Evolutionary conservation across 352 stramenopile species (phyloP).

Genomic region (Pythium biforme): DNA sequence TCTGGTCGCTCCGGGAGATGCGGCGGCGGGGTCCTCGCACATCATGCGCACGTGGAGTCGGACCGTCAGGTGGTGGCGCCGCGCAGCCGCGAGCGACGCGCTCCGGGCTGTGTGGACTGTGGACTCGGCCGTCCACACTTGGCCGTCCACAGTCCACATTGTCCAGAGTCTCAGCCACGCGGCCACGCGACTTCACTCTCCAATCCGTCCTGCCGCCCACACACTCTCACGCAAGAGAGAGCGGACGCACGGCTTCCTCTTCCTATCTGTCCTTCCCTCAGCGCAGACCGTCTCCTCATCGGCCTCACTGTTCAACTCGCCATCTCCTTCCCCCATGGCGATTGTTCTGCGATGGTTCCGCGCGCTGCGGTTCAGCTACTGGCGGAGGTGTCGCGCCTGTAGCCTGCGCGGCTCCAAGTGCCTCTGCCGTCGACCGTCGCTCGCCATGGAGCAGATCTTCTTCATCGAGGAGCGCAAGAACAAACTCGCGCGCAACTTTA

Average conservation of each 20-base stretch:
- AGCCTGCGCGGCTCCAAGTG: constrained; percentile 63
- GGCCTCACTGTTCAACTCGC: not conserved
- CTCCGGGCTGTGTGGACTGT: not conserved
- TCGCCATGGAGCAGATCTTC: constrained; percentile 79
- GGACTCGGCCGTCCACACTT: not conserved
- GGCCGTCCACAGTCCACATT: not conserved
- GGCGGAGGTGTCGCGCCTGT: constrained; percentile 65
- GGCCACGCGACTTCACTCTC: not conserved
- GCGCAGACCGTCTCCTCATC: no score
- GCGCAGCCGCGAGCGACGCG: constrained; percentile 22
- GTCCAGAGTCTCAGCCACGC: not conserved
- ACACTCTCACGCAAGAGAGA: not conserved
- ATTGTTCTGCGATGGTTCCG: constrained; percentile 56
- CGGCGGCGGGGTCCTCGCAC: not conserved
- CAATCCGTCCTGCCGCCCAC: not conserved
- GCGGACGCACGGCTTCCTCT: not conserved
- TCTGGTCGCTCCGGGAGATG: constrained; percentile 9
- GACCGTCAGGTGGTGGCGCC: constrained; percentile 13
- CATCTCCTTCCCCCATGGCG: constrained; percentile 34
- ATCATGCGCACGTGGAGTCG: constrained; percentile 17
- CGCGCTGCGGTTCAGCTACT: constrained; percentile 65
- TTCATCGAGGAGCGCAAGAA: constrained; percentile 84
- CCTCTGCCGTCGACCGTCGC: constrained; percentile 61
- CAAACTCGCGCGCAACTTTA: constrained; percentile 78
- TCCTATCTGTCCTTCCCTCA: not conserved